Conservation (phyloP, 2,329 filamentous ascomycete species). For the Chalara sp. region DNA sequence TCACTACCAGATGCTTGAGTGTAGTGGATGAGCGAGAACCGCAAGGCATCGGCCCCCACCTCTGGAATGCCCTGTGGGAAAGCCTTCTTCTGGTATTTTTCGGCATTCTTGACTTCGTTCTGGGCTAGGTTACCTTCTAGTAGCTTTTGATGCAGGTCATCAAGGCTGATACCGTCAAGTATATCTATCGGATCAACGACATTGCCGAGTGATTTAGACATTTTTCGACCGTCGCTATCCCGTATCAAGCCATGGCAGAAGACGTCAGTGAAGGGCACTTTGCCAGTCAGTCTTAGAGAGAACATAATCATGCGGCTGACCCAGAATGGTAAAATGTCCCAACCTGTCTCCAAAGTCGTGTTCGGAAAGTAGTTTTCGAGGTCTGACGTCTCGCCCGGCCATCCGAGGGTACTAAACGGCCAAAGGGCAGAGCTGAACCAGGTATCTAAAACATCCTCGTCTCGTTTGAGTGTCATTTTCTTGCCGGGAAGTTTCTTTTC, state of each 20-base stretch:
- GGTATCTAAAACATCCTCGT: constrained; percentile 89
- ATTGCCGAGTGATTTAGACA: constrained; percentile 94
- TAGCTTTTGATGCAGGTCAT: constrained; percentile 76
- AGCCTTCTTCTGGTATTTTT: constrained; percentile 86
- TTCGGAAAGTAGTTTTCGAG: constrained; percentile 82
- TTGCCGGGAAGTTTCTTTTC: constrained; percentile 72
- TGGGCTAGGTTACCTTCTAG: constrained; percentile 74
- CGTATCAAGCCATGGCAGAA: constrained; percentile 92
- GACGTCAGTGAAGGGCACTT: constrained; percentile 88
- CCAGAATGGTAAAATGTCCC: constrained; percentile 96
- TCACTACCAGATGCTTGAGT: constrained; percentile 75
- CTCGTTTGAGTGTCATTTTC: constrained; percentile 73
- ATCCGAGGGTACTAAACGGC: constrained; percentile 90
- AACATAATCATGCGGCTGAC: constrained; percentile 93
- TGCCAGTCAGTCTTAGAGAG: constrained; percentile 80
- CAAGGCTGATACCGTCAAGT: constrained; percentile 76
- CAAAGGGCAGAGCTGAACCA: constrained; percentile 95
- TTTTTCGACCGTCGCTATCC: constrained; percentile 90
- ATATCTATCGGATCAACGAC: constrained; percentile 93
- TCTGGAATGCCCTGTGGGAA: constrained; percentile 94
- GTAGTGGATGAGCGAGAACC: constrained; percentile 84
- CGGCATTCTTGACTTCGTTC: constrained; percentile 76
- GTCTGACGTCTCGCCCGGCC: constrained; percentile 80
- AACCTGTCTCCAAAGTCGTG: constrained; percentile 83
- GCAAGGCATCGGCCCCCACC: constrained; percentile 85